A percentile compares a stretch with the other conserved stretches of the same genome.
Evolutionary conservation across 1,139 yeast genomes (phyloP).

Genomic region (Yamadazyma jaroonii): DNA sequence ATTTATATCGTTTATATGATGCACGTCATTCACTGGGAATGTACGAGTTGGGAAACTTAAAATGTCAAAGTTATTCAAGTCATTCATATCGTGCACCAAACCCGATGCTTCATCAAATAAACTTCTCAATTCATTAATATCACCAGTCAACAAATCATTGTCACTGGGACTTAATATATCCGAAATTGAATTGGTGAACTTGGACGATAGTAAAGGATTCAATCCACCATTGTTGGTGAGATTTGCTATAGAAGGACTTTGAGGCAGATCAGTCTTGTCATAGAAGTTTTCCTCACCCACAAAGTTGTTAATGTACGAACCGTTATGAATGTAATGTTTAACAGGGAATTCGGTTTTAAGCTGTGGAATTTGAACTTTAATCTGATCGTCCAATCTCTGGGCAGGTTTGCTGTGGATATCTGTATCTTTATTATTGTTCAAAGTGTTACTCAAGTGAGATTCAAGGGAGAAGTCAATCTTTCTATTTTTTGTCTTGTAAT

Average conservation of each 20-base stretch:
- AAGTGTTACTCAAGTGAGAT: neutral
- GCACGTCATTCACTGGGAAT: neutral
- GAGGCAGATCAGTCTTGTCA: neutral
- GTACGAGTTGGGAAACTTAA: conserved; percentile 5
- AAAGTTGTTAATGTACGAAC: conserved; percentile 12
- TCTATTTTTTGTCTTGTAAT: conserved; percentile 24
- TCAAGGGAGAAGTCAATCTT: conserved; percentile 1
- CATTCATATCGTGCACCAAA: conserved; percentile 50
- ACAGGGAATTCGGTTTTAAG: conserved; percentile 6
- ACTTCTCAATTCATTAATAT: conserved; percentile 15
- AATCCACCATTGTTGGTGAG: neutral
- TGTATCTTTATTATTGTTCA: neutral
- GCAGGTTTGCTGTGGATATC: neutral
- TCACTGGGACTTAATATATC: conserved; percentile 26
- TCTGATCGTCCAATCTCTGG: neutral
- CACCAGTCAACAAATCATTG: conserved; percentile 7
- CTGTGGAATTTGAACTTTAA: neutral
- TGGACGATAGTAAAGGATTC: neutral
- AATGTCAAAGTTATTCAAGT: conserved; percentile 28
- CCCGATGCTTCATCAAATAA: conserved; percentile 50
- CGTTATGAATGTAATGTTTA: conserved; percentile 14
- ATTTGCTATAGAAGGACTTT: neutral
- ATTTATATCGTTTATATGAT: neutral
- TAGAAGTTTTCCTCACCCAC: conserved; percentile 5
- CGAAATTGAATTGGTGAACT: conserved; percentile 22